Evolutionary conservation across 2,329 filamentous ascomycete species (phyloP).

Genomic region (Calonectria hongkongensis): DNA sequence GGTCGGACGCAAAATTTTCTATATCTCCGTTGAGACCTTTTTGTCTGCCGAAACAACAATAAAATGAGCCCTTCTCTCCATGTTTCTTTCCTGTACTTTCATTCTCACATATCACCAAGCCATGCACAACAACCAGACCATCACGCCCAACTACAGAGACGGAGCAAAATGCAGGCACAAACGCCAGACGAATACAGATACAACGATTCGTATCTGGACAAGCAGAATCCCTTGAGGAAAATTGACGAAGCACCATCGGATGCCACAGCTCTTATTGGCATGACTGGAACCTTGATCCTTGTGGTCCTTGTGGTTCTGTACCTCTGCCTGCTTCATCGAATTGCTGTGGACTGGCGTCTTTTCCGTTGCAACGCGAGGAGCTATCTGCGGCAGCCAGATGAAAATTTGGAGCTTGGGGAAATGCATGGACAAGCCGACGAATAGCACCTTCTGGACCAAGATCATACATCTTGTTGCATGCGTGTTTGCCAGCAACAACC

Average conservation of each 20-base stretch:
- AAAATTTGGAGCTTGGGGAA: constrained; percentile 13
- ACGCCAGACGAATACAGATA: background rate
- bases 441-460: background rate
- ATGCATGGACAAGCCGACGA: background rate
- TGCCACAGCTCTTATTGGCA: background rate
- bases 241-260: background rate
- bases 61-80: no score
- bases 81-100: no score
- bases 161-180: constrained; percentile 25
- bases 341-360: background rate
- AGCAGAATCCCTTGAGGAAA: background rate
- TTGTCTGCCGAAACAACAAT: no score
- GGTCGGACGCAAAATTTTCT: no score
- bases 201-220: background rate
- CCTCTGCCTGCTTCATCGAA: background rate
- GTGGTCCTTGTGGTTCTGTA: background rate
- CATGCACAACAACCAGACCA: background rate
- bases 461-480: no score
- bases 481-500: background rate
- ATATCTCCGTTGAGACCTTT: no score
- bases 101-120: no score
- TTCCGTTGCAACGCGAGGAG: background rate
- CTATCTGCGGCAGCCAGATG: background rate
- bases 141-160: background rate
- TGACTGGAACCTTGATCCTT: background rate